Conservation (phyloP, 768 basidiomycete species). For the Russula sp. region DNA sequence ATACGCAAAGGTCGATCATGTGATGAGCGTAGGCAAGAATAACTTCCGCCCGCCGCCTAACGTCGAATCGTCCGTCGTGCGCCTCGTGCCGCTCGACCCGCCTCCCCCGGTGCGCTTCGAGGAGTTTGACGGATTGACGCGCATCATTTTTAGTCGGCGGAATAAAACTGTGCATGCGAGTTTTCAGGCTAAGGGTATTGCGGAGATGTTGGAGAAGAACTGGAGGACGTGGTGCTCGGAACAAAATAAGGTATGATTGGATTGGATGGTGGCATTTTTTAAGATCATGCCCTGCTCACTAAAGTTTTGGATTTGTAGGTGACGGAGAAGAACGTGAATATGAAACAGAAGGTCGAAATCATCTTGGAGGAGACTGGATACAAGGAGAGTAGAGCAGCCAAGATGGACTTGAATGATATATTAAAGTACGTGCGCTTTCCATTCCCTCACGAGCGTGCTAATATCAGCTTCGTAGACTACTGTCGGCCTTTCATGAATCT, state of each 20-base stretch:
- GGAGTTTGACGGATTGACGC: slow-evolving; percentile 93
- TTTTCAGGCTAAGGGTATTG: slow-evolving; percentile 91
- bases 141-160: slow-evolving; percentile 84
- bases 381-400: slow-evolving; percentile 29
- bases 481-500: slow-evolving; percentile 27
- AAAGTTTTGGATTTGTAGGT: slow-evolving; percentile 7
- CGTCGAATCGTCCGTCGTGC: slow-evolving; percentile 90
- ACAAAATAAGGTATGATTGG: slow-evolving; percentile 51
- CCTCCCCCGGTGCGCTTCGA: slow-evolving; percentile 95
- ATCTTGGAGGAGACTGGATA: slow-evolving; percentile 29
- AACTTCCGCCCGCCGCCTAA: slow-evolving; percentile 95
- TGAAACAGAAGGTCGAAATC: slow-evolving; percentile 26
- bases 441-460: not conserved
- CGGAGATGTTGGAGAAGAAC: slow-evolving; percentile 92
- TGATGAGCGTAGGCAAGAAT: slow-evolving; percentile 95
- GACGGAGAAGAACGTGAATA: slow-evolving; percentile 12
- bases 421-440: slow-evolving; percentile 18
- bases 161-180: slow-evolving; percentile 90
- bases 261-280: no score
- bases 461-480: slow-evolving; percentile 11
- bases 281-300: not conserved
- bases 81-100: slow-evolving; percentile 88
- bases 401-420: slow-evolving; percentile 31
- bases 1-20: slow-evolving; percentile 92
- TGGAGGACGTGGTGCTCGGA: slow-evolving; percentile 89